Evolutionary conservation across 768 basidiomycete genomes (phyloP).

Genomic region (Trametes coccinea): DNA sequence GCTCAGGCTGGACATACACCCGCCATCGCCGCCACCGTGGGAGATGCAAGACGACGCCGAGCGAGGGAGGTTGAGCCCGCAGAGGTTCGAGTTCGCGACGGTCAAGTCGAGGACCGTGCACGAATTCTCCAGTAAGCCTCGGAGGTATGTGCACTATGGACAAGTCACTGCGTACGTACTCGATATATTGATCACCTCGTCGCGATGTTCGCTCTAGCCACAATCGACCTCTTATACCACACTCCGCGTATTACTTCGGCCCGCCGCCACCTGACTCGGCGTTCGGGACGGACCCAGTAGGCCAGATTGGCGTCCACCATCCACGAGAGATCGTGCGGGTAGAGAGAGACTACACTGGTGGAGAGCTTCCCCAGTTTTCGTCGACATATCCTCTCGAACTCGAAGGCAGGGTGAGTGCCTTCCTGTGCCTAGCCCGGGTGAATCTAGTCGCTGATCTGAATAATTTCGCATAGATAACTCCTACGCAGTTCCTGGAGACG

Average conservation of each 20-base stretch:
- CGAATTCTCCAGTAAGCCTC: slow-evolving; percentile 17
- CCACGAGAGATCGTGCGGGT: slow-evolving; percentile 91
- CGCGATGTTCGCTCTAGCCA: slow-evolving; percentile 19
- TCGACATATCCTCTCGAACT: slow-evolving; percentile 89
- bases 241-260: slow-evolving; percentile 83
- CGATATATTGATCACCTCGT: no score
- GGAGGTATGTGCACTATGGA: slow-evolving; percentile 14
- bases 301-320: slow-evolving; percentile 85
- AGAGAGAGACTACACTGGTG: slow-evolving; percentile 89
- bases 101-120: slow-evolving; percentile 19
- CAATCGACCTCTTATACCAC: slow-evolving; percentile 55
- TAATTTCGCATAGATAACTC: slow-evolving; percentile 64
- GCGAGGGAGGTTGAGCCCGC: slow-evolving; percentile 18
- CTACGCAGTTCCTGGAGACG: slow-evolving; percentile 86
- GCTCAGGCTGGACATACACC: slow-evolving; percentile 49
- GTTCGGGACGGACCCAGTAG: slow-evolving; percentile 77
- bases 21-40: slow-evolving; percentile 65
- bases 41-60: slow-evolving; percentile 51
- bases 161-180: not conserved
- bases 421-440: not conserved
- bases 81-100: slow-evolving; percentile 17
- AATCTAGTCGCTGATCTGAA: not conserved
- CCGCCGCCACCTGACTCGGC: slow-evolving; percentile 76
- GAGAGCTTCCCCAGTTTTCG: slow-evolving; percentile 89
- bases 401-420: slow-evolving; percentile 77